Conservation (phyloP, 768 basidiomycete genomes). For the Lactifluus pinguis region DNA sequence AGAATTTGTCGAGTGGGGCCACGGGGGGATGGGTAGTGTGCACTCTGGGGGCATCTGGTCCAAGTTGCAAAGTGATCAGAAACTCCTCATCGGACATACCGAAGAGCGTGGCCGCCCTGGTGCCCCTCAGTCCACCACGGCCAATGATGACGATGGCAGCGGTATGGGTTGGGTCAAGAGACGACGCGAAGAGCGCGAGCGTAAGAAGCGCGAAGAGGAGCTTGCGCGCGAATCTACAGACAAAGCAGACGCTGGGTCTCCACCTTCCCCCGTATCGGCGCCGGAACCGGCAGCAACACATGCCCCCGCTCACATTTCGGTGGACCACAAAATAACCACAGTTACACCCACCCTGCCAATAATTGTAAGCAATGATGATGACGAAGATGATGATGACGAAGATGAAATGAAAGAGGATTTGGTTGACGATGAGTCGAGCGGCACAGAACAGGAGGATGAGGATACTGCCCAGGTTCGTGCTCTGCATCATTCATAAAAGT, state of each 20-base stretch:
- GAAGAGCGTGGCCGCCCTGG: conserved; percentile 17
- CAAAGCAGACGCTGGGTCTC: conserved; percentile 18
- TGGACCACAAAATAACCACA: neutral
- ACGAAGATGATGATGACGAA: conserved; percentile 10
- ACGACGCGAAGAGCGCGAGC: conserved; percentile 48
- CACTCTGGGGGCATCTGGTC: conserved; percentile 13
- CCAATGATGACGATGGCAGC: conserved; percentile 66
- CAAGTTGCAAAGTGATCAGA: conserved; percentile 20
- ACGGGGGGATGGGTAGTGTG: conserved; percentile 66
- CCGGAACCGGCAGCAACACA: neutral
- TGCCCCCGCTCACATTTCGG: neutral
- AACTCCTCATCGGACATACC: conserved; percentile 5
- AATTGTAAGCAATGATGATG: conserved; percentile 22
- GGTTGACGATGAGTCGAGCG: conserved; percentile 15
- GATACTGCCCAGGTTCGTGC: conserved; percentile 26
- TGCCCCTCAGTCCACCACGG: conserved; percentile 20
- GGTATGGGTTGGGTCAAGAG: conserved; percentile 76
- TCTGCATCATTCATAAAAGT: neutral
- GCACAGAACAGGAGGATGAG: conserved; percentile 20
- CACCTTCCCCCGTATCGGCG: neutral
- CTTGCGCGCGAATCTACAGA: conserved; percentile 24
- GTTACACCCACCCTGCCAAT: neutral
- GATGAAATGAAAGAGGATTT: conserved; percentile 8
- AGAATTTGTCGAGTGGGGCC: conserved; percentile 87
- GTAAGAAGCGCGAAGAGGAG: conserved; percentile 33